These are phyloP conservation scores for Suillus hirtellus DNA, from an alignment of 768 basidiomycete genomes.

Conservation along the genomic window DNA sequence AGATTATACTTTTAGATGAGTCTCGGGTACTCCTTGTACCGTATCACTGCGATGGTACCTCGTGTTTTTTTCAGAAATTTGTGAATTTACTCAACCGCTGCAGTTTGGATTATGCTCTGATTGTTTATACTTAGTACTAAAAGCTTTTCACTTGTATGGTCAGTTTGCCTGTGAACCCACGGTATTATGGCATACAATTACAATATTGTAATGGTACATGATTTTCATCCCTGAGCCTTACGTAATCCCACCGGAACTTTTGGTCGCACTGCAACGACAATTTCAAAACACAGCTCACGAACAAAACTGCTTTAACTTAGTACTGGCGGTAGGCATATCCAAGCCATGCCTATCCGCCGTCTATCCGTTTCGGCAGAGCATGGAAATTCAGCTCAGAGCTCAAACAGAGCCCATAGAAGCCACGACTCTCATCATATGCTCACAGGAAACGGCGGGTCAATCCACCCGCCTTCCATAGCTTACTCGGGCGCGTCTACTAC, in stretches of 20 bases:
- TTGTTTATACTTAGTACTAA: neutral
- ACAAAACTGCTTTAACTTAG: constrained; percentile 9
- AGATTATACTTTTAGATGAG: neutral
- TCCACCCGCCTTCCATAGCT: constrained; percentile 35
- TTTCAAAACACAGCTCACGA: constrained; percentile 5
- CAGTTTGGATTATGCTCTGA: neutral
- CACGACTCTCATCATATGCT: constrained; percentile 58
- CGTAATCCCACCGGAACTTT: neutral
- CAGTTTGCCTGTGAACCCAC: neutral
- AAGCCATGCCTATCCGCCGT: constrained; percentile 54
- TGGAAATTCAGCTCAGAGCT: constrained; percentile 32
- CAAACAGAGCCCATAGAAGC: constrained; percentile 57
- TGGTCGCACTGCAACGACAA: constrained; percentile 8
- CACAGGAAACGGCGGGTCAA: constrained; percentile 29
- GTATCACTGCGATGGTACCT: neutral
- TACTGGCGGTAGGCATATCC: constrained; percentile 27
- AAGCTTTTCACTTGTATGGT: neutral
- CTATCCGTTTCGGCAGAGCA: constrained; percentile 59
- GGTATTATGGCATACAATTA: neutral
- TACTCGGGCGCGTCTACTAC: constrained; percentile 44
- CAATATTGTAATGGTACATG: constrained; percentile 1
- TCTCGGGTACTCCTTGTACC: neutral
- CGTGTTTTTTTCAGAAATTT: neutral
- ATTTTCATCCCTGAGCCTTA: neutral
- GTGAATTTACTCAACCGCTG: neutral